Percentiles rank a stretch among this genome's conserved stretches.
phyloP scores from a whole-genome alignment of 225 moss, liverwort and hornwort species.

The Rhytidiadelphus loreus region DNA sequence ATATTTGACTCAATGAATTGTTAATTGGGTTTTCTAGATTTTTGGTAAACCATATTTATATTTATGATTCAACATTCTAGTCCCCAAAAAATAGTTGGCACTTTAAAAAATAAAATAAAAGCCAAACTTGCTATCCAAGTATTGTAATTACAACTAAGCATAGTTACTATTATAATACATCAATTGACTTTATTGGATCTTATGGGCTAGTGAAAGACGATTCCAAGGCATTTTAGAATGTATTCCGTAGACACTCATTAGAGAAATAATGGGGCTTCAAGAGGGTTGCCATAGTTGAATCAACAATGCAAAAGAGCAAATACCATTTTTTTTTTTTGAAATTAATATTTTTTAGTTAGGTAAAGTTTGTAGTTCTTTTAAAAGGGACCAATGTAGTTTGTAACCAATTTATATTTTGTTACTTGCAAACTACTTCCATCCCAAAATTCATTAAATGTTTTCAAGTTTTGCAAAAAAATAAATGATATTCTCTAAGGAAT shows the following conservation, averaged over 20 bases:
- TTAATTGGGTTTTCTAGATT: neutral
- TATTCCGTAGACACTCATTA: neutral
- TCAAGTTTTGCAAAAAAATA: neutral
- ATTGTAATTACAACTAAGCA: no score
- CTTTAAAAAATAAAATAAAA: no score
- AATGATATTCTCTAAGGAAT: neutral
- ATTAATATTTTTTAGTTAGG: no score
- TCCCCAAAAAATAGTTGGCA: no score
- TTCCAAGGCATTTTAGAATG: neutral
- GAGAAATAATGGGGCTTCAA: no score
- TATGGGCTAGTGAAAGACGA: neutral
- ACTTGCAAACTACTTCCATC: neutral
- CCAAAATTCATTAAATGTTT: neutral
- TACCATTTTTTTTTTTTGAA: no score
- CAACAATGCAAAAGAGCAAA: no score
- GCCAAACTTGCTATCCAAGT: no score
- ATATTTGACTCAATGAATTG: neutral
- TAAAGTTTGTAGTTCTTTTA: neutral
- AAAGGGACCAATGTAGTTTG: neutral
- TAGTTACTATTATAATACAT: neutral
- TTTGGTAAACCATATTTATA: neutral
- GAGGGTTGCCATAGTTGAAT: no score
- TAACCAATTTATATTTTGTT: neutral
- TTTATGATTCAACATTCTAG: rapidly evolving
- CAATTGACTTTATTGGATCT: neutral